A percentile compares a stretch with the other conserved stretches of the same genome.
These are phyloP conservation scores for Lonicera japonica DNA, from an alignment of 129 eudicot species.

Conservation along the genomic window DNA sequence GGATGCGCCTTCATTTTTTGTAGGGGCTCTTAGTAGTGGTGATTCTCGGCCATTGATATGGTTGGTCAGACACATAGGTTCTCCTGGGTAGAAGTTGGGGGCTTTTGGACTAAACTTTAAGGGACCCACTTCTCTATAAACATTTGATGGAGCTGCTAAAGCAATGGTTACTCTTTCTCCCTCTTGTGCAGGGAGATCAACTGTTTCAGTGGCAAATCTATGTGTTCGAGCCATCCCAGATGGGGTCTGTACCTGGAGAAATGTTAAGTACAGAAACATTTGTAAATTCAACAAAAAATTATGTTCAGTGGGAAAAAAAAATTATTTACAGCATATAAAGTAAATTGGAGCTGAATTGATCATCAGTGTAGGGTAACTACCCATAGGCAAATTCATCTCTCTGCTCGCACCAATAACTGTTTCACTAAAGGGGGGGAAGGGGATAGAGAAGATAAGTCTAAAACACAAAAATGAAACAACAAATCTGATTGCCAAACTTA, in stretches of 20 bases:
- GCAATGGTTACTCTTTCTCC: constrained; percentile 96
- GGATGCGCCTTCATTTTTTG: constrained; percentile 46
- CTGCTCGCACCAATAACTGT: background rate
- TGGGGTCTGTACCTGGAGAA: constrained; percentile 81
- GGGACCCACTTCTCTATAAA: constrained; percentile 80
- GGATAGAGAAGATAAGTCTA: background rate
- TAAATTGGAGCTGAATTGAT: background rate
- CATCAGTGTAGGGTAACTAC: background rate
- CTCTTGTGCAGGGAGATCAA: constrained; percentile 87
- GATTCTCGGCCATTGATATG: constrained; percentile 81
- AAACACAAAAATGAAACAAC: background rate
- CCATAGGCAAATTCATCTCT: background rate
- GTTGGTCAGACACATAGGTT: constrained; percentile 86
- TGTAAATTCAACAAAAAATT: background rate
- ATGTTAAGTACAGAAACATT: background rate
- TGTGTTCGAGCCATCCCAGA: constrained; percentile 88
- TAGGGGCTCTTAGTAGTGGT: constrained; percentile 68
- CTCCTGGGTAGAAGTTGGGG: constrained; percentile 80
- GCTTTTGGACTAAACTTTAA: constrained; percentile 72
- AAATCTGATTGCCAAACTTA: no score
- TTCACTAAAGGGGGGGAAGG: background rate
- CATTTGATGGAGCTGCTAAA: constrained; percentile 83
- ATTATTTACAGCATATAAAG: background rate
- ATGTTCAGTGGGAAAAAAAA: background rate
- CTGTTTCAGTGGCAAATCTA: constrained; percentile 93